Conservation (phyloP, 768 basidiomycete species). For the Auriscalpium vulgare region DNA sequence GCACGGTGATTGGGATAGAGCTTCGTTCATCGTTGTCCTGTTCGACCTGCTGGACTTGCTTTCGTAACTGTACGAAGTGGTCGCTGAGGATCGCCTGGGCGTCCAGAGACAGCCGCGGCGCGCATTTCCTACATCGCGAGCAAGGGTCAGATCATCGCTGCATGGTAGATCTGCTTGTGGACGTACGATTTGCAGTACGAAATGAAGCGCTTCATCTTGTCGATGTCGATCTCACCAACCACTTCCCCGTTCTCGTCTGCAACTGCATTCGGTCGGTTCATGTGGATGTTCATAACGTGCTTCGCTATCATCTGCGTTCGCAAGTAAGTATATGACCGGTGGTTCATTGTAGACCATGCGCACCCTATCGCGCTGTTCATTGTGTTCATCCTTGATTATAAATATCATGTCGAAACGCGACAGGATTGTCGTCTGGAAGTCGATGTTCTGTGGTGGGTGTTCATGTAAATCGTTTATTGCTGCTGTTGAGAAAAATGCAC, state of each 20-base stretch:
- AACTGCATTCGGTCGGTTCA: constrained; percentile 76
- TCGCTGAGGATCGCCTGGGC: constrained; percentile 95
- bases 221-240: constrained; percentile 86
- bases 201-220: constrained; percentile 98
- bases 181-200: constrained; percentile 87
- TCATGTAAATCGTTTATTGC: background rate
- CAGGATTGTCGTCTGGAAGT: constrained; percentile 96
- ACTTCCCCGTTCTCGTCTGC: constrained; percentile 55
- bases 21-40: constrained; percentile 95
- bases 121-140: constrained; percentile 68
- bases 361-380: constrained; percentile 86
- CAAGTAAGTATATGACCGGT: constrained; percentile 3
- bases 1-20: constrained; percentile 96
- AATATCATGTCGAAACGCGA: constrained; percentile 99
- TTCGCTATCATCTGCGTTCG: constrained; percentile 78
- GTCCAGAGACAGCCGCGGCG: constrained; percentile 86
- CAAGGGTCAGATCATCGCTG: background rate
- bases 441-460: constrained; percentile 59
- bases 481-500: constrained; percentile 2
- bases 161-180: too few species aligned
- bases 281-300: constrained; percentile 98
- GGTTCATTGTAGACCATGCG: constrained; percentile 14
- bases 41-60: constrained; percentile 93
- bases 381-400: constrained; percentile 97
- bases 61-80: constrained; percentile 88